Evolutionary conservation across 2,329 filamentous ascomycete genomes (phyloP).

Genomic region (Clarireedia sp.): DNA sequence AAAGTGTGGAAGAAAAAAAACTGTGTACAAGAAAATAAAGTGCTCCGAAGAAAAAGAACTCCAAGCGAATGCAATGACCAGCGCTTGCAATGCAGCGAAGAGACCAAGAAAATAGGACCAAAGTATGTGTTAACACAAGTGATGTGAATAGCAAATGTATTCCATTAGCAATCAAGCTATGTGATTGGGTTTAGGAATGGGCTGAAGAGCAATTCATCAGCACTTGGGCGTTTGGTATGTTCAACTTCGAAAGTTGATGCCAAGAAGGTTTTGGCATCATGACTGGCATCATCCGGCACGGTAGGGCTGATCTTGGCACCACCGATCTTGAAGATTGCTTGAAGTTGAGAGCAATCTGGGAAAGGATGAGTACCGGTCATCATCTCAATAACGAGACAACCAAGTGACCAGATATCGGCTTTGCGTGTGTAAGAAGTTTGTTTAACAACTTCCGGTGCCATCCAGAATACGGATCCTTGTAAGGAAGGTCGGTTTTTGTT

Average conservation of each 20-base stretch:
- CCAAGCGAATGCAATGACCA: conserved; percentile 21
- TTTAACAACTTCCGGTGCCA: conserved; percentile 97
- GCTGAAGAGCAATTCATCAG: conserved; percentile 80
- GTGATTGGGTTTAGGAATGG: conserved; percentile 71
- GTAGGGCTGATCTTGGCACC: conserved; percentile 80
- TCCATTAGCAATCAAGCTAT: conserved; percentile 25
- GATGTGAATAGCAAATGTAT: not conserved
- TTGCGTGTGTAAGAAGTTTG: conserved; percentile 98
- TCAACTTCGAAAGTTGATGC: conserved; percentile 91
- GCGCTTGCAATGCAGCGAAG: conserved; percentile 18
- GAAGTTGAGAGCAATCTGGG: conserved; percentile 92
- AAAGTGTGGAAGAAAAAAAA: not conserved
- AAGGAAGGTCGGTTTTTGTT: conserved; percentile 69
- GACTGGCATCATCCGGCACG: conserved; percentile 77
- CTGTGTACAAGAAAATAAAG: conserved; percentile 11
- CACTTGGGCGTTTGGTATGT: conserved; percentile 82
- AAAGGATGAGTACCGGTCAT: conserved; percentile 96
- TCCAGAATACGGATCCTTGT: conserved; percentile 98
- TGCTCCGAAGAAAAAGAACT: conserved; percentile 3
- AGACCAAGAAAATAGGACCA: not conserved
- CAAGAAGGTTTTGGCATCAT: conserved; percentile 77
- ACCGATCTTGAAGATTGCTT: conserved; percentile 98
- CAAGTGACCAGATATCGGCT: conserved; percentile 96
- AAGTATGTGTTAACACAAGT: conserved; percentile 6
- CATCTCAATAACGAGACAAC: conserved; percentile 97